Evolutionary conservation across 257 asterid species (phyloP).

Genomic region (Haberlea rhodopensis): DNA sequence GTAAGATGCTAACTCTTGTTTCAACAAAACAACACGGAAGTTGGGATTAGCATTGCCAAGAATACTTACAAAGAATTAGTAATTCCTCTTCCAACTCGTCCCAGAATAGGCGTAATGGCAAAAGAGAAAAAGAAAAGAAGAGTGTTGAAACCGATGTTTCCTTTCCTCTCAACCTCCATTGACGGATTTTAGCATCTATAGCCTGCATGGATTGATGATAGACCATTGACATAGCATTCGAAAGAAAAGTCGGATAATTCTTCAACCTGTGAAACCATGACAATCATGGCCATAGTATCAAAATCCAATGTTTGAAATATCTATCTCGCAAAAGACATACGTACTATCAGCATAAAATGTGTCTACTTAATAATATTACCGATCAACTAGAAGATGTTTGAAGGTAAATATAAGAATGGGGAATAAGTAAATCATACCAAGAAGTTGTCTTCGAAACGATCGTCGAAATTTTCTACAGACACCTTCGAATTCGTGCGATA

Average conservation of each 20-base stretch:
- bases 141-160: constrained; percentile 93
- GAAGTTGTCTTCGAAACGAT: constrained; percentile 44
- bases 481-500: constrained; percentile 29
- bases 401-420: background rate
- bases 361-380: background rate
- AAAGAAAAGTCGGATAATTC: constrained; percentile 40
- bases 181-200: constrained; percentile 68
- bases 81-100: no score
- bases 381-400: background rate
- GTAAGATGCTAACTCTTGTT: background rate
- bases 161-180: constrained; percentile 93
- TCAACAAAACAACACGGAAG: background rate
- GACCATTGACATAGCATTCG: constrained; percentile 1
- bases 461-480: constrained; percentile 45
- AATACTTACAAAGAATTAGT: constrained; percentile 59
- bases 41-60: constrained; percentile 1
- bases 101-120: no score
- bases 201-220: constrained; percentile 40
- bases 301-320: background rate
- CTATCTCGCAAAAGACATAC: constrained; percentile 1
- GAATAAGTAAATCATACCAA: constrained; percentile 43
- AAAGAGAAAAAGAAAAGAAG: no score
- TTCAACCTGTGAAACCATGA: constrained; percentile 56
- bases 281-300: background rate
- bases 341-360: background rate